Percentiles rank a stretch among this genome's conserved stretches.
Conservation (phyloP, 2,329 filamentous ascomycete species). For the Cladosporium sp. region DNA sequence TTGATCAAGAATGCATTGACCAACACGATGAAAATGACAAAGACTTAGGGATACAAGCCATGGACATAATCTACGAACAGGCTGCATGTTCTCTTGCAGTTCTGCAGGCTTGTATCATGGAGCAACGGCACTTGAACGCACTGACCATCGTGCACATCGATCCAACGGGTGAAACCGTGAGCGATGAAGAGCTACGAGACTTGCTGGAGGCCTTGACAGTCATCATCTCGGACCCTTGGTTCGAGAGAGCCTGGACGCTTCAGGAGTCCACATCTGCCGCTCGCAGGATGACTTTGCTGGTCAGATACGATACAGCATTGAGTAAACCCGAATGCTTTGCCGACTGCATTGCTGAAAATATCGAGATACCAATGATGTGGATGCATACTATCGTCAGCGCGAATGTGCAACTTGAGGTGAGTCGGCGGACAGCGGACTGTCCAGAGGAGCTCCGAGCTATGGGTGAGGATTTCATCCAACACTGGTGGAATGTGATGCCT, state of each 20-base stretch:
- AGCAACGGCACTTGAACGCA: conserved; percentile 21
- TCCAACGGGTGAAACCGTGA: neutral
- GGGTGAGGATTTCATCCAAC: neutral
- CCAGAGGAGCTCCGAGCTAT: neutral
- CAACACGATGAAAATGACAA: conserved; percentile 14
- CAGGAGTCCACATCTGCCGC: conserved; percentile 13
- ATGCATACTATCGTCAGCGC: too few species aligned
- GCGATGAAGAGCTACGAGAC: neutral
- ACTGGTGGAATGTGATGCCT: neutral
- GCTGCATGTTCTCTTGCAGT: conserved; percentile 11
- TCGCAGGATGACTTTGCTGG: conserved; percentile 7
- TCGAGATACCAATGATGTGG: neutral
- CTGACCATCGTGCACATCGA: conserved; percentile 7
- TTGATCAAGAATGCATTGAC: conserved; percentile 18
- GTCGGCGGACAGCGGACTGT: neutral
- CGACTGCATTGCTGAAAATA: neutral
- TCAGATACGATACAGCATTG: neutral
- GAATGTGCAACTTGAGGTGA: neutral
- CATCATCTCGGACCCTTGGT: conserved; percentile 14
- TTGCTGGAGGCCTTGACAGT: conserved; percentile 10
- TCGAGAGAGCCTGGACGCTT: conserved; percentile 14
- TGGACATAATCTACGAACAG: conserved; percentile 18
- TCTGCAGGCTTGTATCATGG: conserved; percentile 14
- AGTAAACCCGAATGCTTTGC: neutral
- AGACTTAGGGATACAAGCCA: conserved; percentile 14